A percentile compares a stretch with the other conserved stretches of the same genome.
phyloP scores from a whole-genome alignment of 1,284 basidiomycete genomes.

The Thecaphora thlaspeos region DNA sequence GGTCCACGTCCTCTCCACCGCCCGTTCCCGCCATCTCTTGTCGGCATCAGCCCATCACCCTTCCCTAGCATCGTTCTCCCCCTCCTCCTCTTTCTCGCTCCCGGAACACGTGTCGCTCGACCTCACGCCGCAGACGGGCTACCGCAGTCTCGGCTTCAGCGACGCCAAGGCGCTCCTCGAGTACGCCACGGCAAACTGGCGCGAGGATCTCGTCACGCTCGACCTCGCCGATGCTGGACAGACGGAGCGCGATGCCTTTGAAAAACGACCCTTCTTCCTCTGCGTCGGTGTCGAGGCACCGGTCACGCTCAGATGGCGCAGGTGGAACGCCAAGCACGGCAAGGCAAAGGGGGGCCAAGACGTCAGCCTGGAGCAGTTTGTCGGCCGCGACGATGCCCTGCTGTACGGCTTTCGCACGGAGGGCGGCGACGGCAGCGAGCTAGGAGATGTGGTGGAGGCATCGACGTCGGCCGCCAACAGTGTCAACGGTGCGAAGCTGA shows the following conservation, averaged over 20 bases:
- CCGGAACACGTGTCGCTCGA: not conserved
- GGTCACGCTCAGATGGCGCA: slow-evolving; percentile 60
- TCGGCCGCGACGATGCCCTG: slow-evolving; percentile 39
- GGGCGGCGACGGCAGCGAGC: no score
- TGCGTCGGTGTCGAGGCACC: slow-evolving; percentile 85
- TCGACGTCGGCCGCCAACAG: no score
- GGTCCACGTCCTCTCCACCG: not conserved
- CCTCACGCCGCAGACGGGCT: no score
- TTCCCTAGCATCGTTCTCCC: slow-evolving; percentile 2
- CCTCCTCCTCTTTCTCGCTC: not conserved
- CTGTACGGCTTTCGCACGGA: slow-evolving; percentile 21
- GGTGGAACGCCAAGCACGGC: slow-evolving; percentile 13
- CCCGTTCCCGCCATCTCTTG: not conserved
- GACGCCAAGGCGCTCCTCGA: slow-evolving; percentile 67
- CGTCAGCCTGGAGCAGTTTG: slow-evolving; percentile 45
- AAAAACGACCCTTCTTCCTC: slow-evolving; percentile 86
- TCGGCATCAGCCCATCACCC: slow-evolving; percentile 48
- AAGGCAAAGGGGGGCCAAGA: not conserved
- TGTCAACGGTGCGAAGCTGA: not conserved
- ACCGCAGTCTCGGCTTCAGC: not conserved
- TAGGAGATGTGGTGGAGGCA: no score
- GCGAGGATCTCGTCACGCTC: slow-evolving; percentile 73
- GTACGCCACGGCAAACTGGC: slow-evolving; percentile 81
- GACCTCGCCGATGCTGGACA: slow-evolving; percentile 62
- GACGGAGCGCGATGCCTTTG: slow-evolving; percentile 70